phyloP scores from a whole-genome alignment of 495 filamentous ascomycete genomes.

The Pseudoneurospora amorphoporcata region DNA sequence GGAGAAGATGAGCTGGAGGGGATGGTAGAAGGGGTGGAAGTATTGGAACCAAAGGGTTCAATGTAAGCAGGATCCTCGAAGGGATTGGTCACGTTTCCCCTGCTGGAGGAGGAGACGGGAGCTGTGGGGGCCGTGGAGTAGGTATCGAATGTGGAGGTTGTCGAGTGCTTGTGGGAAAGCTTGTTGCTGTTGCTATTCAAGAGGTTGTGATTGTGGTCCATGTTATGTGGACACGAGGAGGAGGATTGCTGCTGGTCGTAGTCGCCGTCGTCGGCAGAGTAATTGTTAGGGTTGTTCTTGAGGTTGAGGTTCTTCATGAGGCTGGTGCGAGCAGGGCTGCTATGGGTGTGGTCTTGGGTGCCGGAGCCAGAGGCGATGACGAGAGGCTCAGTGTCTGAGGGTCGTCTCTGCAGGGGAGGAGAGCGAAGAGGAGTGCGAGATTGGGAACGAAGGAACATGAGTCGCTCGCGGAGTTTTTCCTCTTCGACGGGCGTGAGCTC shows the following conservation, averaged over 20 bases:
- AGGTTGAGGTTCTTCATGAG: not conserved
- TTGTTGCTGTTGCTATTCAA: not conserved
- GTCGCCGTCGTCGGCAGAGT: not conserved
- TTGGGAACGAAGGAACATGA: not conserved
- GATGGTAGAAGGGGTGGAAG: not conserved
- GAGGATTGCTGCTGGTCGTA: not conserved
- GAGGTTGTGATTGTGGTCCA: not conserved
- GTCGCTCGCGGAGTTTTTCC: not conserved
- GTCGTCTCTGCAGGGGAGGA: not conserved
- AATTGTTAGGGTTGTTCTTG: not conserved
- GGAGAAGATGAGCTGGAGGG: not conserved
- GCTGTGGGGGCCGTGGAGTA: not conserved
- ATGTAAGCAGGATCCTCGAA: not conserved
- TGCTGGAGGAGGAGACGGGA: not conserved
- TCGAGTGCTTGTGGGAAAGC: not conserved
- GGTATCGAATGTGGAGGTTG: not conserved
- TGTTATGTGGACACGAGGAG: not conserved
- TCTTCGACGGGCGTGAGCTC: not conserved
- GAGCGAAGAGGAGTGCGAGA: not conserved
- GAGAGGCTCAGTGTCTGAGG: not conserved
- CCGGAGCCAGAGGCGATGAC: not conserved
- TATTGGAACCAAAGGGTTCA: not conserved
- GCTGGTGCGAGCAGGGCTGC: not conserved
- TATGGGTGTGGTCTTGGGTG: not conserved
- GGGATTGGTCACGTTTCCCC: not conserved